Evolutionary conservation across 2,329 filamentous ascomycete genomes (phyloP), one percentile per base, ranked within the genome.

Genomic region (Colletotrichum sansevieriae): DNA sequence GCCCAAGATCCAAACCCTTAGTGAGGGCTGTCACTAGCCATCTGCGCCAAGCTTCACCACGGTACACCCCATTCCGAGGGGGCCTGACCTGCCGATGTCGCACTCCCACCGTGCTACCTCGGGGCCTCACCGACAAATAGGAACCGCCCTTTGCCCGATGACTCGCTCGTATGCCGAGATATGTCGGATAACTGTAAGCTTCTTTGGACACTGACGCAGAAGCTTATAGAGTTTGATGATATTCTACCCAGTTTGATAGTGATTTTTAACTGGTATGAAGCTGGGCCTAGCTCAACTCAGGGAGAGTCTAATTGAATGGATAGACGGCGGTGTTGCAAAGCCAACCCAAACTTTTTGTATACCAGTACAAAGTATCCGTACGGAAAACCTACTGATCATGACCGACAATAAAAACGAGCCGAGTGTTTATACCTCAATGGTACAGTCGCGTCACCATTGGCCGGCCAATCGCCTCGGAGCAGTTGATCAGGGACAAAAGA

Each of bases 11-110:
- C 43, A 57, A 55, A 35, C 64, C 52, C 59, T 65, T 46, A 7
- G 11, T n/a, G 4, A 20, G 20, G 35, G 22, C 22, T 4, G 4
- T 22, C 22, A 22, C 22, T 22, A 2, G 22, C 22, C 22, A 22
- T 22, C 22, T 4, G 4, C 22, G 22, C 22, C 22, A 22, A 22
- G 22, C 22, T 22, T 22, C 22, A 22, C 22, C 22, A 22, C 22
- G 22, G 22, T 22, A 3, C 22, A 22, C 22, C 22, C 1, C 3
- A 22, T 22, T 22, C 22, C 22, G 22, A 22, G 4, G 4, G 22
- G 22, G 22, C 22, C 22, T 22, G 22, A 22, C 35, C 55, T 51
- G 55, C 66, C 66, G 66, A 69, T 66, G 62, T 69, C 66, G 62
- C 66, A 51, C 25, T 1, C 3, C 37, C 49, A 35, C 49, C n/a